Percentiles rank a stretch among this genome's conserved stretches.
These are phyloP conservation scores for Thielaviopsis ethacetica DNA, from an alignment of 2,329 filamentous ascomycete genomes.

Conservation along the genomic window DNA sequence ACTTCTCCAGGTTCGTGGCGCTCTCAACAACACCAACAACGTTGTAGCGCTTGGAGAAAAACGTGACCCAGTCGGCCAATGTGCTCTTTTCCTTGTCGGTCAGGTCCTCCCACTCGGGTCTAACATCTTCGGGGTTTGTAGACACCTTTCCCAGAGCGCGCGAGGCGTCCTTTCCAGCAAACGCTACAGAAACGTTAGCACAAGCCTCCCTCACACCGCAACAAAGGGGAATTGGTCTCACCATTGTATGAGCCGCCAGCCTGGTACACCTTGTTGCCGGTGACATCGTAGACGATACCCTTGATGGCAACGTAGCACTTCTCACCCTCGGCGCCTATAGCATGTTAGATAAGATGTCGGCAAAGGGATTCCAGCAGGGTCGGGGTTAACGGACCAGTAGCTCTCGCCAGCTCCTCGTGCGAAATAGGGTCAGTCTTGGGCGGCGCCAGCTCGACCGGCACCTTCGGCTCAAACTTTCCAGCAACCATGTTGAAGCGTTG, in stretches of 20 bases:
- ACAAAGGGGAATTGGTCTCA: constrained; percentile 26
- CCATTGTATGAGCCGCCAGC: constrained; percentile 72
- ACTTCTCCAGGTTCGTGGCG: constrained; percentile 37
- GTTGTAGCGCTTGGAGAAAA: constrained; percentile 95
- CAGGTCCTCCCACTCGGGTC: constrained; percentile 68
- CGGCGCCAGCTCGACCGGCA: constrained; percentile 55
- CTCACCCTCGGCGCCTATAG: constrained; percentile 45
- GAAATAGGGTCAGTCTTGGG: constrained; percentile 81
- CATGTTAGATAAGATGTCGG: not conserved
- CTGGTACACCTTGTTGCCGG: constrained; percentile 72
- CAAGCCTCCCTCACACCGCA: not conserved
- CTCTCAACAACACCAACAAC: constrained; percentile 55
- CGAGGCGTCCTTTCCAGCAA: constrained; percentile 92
- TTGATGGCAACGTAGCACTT: constrained; percentile 57
- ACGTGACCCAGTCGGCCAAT: constrained; percentile 84
- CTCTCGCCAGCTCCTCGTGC: constrained; percentile 61
- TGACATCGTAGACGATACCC: constrained; percentile 89
- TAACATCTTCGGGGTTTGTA: constrained; percentile 68
- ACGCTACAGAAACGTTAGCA: constrained; percentile 43
- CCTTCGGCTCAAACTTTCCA: constrained; percentile 64
- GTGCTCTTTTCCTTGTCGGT: constrained; percentile 71
- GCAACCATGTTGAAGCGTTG: constrained; percentile 30
- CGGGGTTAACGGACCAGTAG: constrained; percentile 49
- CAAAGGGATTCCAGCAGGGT: not conserved
- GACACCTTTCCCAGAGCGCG: constrained; percentile 76